These are phyloP conservation scores for Bacidia gigantensis DNA, from an alignment of 495 filamentous ascomycete species.

Conservation along the genomic window DNA sequence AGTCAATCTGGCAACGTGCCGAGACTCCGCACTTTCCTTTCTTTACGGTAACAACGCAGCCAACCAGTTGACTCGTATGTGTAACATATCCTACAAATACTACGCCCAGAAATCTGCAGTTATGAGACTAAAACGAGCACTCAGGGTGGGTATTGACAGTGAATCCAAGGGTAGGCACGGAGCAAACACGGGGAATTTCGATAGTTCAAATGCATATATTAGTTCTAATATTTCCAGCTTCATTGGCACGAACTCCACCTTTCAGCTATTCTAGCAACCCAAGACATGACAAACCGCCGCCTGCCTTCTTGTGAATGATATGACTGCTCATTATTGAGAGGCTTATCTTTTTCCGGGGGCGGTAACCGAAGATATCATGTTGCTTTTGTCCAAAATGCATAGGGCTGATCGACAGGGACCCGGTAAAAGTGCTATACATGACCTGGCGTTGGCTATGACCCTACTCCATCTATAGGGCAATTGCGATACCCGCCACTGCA, in stretches of 20 bases:
- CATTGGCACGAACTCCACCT: not conserved
- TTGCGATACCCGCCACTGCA: slow-evolving; percentile 14
- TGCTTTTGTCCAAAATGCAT: not conserved
- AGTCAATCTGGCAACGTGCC: not conserved
- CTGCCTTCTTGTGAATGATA: not conserved
- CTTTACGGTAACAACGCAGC: not conserved
- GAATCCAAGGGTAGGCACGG: too few relatives aligned
- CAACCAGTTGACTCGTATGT: not conserved
- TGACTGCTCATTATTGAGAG: not conserved
- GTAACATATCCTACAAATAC: not conserved
- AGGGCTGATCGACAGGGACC: not conserved
- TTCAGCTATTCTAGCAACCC: not conserved
- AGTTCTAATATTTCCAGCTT: not conserved
- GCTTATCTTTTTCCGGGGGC: not conserved
- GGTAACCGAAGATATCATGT: not conserved
- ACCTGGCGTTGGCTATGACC: not conserved
- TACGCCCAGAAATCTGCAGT: too few relatives aligned
- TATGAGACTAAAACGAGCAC: too few relatives aligned
- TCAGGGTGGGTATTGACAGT: too few relatives aligned
- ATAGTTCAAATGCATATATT: not conserved
- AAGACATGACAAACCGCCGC: not conserved
- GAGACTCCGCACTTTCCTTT: not conserved
- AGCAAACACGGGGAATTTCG: too few relatives aligned
- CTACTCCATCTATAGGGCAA: slow-evolving; percentile 9
- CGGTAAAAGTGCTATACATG: not conserved